A percentile compares a stretch with the other conserved stretches of the same genome.
These are phyloP conservation scores for Asterophora parasitica DNA, from an alignment of 768 basidiomycete genomes.

Conservation along the genomic window DNA sequence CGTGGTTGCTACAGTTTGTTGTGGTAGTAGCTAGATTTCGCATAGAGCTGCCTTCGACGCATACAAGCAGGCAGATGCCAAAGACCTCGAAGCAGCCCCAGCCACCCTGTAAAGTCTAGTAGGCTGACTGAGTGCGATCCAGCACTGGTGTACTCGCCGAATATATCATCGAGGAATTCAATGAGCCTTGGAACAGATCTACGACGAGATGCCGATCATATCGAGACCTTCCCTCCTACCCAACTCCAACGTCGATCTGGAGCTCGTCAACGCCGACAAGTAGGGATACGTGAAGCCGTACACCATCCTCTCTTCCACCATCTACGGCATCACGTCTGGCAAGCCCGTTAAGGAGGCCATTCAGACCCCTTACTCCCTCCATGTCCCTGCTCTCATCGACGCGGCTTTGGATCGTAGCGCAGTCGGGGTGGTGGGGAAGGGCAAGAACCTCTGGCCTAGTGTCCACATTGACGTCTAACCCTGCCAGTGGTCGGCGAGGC, in stretches of 20 bases:
- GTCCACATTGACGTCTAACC: constrained; percentile 49
- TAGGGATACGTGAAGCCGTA: constrained; percentile 47
- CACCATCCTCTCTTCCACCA: constrained; percentile 50
- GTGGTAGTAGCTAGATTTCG: too few relatives aligned
- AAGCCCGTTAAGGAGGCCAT: constrained; percentile 47
- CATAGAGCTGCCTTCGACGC: constrained; percentile 8
- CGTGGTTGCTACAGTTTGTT: constrained; percentile 15
- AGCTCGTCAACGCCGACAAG: constrained; percentile 42
- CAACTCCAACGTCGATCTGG: constrained; percentile 46
- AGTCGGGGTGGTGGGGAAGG: constrained; percentile 52
- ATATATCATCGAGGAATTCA: constrained; percentile 36
- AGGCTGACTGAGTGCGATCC: constrained; percentile 29
- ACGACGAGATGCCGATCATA: constrained; percentile 47
- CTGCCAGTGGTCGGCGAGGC: constrained; percentile 35
- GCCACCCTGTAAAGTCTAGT: constrained; percentile 49
- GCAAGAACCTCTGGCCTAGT: constrained; percentile 56
- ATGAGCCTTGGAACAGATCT: constrained; percentile 33
- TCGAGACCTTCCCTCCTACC: constrained; percentile 40
- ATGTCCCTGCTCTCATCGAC: constrained; percentile 45
- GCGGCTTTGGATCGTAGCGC: constrained; percentile 42
- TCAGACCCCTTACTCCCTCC: constrained; percentile 47
- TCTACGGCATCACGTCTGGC: constrained; percentile 52
- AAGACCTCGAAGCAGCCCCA: constrained; percentile 38
- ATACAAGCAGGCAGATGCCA: constrained; percentile 31
- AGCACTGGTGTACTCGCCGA: constrained; percentile 50